Base-by-base conservation (phyloP, 352 stramenopile species). In the Aphanomyces invadans region DNA sequence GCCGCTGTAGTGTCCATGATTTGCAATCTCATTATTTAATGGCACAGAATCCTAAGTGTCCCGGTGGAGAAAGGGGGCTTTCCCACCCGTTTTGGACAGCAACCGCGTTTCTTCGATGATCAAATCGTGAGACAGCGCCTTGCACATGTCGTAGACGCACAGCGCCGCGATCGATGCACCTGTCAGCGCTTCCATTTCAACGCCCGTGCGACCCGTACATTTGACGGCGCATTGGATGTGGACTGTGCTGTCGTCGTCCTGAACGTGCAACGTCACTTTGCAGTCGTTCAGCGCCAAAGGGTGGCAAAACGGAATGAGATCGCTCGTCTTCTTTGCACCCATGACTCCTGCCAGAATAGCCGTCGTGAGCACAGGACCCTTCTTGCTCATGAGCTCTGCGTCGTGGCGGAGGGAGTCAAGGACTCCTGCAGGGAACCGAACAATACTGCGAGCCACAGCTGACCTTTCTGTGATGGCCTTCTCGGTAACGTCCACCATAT, bases 141-240 rank as follows among this genome's bases (percentile, higher is more conserved):
- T 99, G 73, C 93, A 95, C 96, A 99, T 99, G 80, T 99, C 96
- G 77, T 99, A 99, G 28, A 99, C 92, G 39, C 88, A 97, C 1
- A 99, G 77, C 48, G 96, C 95, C 3, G 97, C 96, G 21, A 98
- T 75, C 12, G 82, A 95, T 26, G 89, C 93, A 29, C 95, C 96
- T 19, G 87, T 97, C 33, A 99, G 79, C 42, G 96, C 95, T 73
- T 98, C 89, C 90, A 98, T 98, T 76, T 98, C 92, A 9, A 98
- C 92, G 49, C 94, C 94, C 0, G 95, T 98, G 72, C 95, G 95
- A 74, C 97, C 89, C 19, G 89, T 97, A 45, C 97, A 90, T 32
- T 76, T 74, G 66, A 95, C 95, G 23, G 83, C 78, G 69, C 89
- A 97, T 61, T 96, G 80, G 65, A 98, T 71, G 53, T 80, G 84